These are phyloP conservation scores for Tulasnella sp. DNA, from an alignment of 768 basidiomycete genomes.

Conservation along the genomic window DNA sequence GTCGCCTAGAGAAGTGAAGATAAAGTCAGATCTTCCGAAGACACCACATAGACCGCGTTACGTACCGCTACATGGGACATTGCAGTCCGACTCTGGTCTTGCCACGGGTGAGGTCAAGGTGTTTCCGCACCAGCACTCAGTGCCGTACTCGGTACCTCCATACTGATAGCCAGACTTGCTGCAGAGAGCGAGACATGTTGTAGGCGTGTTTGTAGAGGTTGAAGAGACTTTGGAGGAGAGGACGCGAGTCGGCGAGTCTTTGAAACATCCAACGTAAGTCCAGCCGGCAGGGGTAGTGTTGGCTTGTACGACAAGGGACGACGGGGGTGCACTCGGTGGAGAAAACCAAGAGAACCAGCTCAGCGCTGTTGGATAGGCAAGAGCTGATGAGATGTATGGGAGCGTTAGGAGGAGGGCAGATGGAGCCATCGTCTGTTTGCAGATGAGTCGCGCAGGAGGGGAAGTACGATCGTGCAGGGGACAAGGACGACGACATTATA, in stretches of 20 bases:
- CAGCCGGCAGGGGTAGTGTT: background rate
- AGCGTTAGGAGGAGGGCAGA: too few relatives aligned
- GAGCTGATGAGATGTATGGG: too few relatives aligned
- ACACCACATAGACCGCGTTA: too few relatives aligned
- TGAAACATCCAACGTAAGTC: background rate
- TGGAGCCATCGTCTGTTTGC: too few relatives aligned
- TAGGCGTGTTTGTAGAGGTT: background rate
- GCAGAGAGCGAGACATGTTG: background rate
- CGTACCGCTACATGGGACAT: conserved; percentile 6
- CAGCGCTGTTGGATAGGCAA: background rate
- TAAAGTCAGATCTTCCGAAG: background rate
- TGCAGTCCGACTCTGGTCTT: conserved; percentile 4
- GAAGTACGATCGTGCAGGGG: too few relatives aligned
- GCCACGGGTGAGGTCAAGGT: background rate
- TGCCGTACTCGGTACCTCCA: conserved; percentile 11
- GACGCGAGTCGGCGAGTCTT: background rate
- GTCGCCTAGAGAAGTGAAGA: background rate
- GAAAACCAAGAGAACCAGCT: background rate
- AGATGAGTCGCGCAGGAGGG: too few relatives aligned
- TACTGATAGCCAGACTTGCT: conserved; percentile 1
- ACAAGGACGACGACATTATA: too few relatives aligned
- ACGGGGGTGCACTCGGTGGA: background rate
- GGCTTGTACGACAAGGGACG: background rate
- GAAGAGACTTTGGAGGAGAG: background rate
- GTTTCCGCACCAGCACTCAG: conserved; percentile 12